phyloP scores from a whole-genome alignment of 78 protist species.

The Dictyostelium capitatum region DNA sequence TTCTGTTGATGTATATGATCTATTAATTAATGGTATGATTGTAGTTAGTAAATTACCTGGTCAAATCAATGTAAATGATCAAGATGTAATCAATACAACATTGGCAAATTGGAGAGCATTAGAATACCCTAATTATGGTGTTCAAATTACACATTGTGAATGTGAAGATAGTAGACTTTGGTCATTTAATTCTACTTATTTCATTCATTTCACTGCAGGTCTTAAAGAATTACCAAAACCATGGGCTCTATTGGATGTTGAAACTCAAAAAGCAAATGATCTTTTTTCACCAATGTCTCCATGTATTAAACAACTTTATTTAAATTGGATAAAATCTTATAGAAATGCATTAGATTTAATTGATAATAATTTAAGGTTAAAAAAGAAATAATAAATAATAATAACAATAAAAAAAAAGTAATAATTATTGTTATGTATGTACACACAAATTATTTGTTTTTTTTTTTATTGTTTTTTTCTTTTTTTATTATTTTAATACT shows the following conservation, averaged over 20 bases:
- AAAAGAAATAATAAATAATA: too few relatives aligned
- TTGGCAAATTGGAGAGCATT: slow-evolving; percentile 30
- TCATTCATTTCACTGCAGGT: slow-evolving; percentile 70
- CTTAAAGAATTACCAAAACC: slow-evolving; percentile 74
- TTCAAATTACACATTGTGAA: slow-evolving; percentile 66
- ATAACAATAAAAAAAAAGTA: too few relatives aligned
- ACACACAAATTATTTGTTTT: too few relatives aligned
- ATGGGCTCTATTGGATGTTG: slow-evolving; percentile 6
- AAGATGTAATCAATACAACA: slow-evolving; percentile 53
- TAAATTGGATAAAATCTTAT: slow-evolving; percentile 18
- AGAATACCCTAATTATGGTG: slow-evolving; percentile 52
- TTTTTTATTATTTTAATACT: too few relatives aligned
- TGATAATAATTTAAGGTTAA: slow-evolving; percentile 7
- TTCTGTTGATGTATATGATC: not conserved
- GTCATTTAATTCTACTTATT: not conserved
- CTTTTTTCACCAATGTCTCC: not conserved
- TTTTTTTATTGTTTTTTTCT: too few relatives aligned
- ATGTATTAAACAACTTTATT: slow-evolving; percentile 33
- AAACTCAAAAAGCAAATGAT: not conserved
- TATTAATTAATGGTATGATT: slow-evolving; percentile 9
- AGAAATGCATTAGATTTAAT: slow-evolving; percentile 3
- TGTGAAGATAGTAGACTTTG: slow-evolving; percentile 61
- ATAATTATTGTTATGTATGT: too few relatives aligned
- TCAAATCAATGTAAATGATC: slow-evolving; percentile 32
- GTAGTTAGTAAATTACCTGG: slow-evolving; percentile 11